Evolutionary conservation across 2,329 filamentous ascomycete genomes (phyloP).

Genomic region (Ophiostoma ulmi): DNA sequence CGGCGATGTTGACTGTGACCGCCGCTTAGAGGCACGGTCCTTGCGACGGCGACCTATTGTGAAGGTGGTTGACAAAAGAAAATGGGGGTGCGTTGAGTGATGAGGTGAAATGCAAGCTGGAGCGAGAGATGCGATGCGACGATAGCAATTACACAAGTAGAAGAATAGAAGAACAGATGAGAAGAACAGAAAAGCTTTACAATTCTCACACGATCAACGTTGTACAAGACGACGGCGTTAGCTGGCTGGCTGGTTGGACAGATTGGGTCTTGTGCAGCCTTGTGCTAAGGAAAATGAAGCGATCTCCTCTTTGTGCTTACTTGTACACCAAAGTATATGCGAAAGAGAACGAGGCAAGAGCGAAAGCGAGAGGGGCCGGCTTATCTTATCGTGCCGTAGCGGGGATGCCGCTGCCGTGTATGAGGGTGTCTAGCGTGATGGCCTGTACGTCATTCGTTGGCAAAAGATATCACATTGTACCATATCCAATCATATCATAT

Average conservation of each 20-base stretch:
- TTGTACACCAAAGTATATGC: background rate
- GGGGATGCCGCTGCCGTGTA: conserved; percentile 6
- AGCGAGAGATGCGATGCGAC: background rate
- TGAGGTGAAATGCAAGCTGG: background rate
- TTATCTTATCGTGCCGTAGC: conserved; percentile 12
- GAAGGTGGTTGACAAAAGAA: background rate
- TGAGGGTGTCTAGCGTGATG: background rate
- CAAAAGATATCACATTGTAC: background rate
- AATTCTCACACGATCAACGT: background rate
- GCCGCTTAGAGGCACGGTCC: conserved; percentile 24
- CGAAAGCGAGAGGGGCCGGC: conserved; percentile 1
- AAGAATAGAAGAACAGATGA: background rate
- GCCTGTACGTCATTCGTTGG: conserved; percentile 10
- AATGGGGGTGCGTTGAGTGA: background rate
- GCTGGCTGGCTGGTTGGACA: background rate
- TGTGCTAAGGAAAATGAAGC: background rate
- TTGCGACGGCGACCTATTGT: conserved; percentile 27
- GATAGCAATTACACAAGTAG: background rate
- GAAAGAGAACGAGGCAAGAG: background rate
- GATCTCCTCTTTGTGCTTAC: conserved; percentile 4
- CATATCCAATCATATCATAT: background rate
- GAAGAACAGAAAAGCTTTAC: background rate
- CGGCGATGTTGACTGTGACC: conserved; percentile 21
- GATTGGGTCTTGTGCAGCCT: conserved; percentile 1
- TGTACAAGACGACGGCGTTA: background rate